Evolutionary conservation across 177 flowering plant genomes (phyloP).

Genomic region (Vitis hybrid): DNA sequence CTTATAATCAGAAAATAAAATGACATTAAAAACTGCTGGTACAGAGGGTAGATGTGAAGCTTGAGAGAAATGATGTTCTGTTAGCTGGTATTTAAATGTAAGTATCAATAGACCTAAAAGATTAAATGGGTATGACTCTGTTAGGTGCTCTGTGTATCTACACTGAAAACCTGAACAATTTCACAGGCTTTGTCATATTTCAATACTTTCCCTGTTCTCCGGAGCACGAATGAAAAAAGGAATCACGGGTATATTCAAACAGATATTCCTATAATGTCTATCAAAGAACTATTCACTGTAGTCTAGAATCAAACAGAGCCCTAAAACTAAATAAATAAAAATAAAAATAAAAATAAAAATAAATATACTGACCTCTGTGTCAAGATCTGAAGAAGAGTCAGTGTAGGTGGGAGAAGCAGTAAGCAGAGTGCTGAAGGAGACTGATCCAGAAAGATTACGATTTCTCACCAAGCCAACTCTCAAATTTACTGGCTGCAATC

Average conservation of each 20-base stretch:
- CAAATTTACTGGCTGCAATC: conserved; percentile 41
- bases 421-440: conserved; percentile 49
- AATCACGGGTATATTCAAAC: too few relatives aligned
- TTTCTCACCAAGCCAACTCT: conserved; percentile 42
- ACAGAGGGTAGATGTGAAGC: conserved; percentile 6
- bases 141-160: too few relatives aligned
- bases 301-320: too few relatives aligned
- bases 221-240: too few relatives aligned
- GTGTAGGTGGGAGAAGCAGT: conserved; percentile 35
- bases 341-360: neutral
- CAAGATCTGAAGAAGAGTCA: conserved; percentile 53
- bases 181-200: too few relatives aligned
- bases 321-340: neutral
- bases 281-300: too few relatives aligned
- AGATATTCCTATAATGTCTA: too few relatives aligned
- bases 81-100: neutral
- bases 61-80: conserved; percentile 4
- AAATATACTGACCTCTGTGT: conserved; percentile 38
- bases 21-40: neutral
- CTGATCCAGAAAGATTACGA: conserved; percentile 30
- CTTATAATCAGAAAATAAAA: conserved; percentile 14
- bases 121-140: neutral
- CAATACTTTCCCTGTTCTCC: too few relatives aligned
- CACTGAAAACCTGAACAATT: too few relatives aligned
- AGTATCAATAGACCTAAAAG: conserved; percentile 1